Base-by-base conservation (phyloP, 352 stramenopile species). In the Globisporangium lucens region DNA sequence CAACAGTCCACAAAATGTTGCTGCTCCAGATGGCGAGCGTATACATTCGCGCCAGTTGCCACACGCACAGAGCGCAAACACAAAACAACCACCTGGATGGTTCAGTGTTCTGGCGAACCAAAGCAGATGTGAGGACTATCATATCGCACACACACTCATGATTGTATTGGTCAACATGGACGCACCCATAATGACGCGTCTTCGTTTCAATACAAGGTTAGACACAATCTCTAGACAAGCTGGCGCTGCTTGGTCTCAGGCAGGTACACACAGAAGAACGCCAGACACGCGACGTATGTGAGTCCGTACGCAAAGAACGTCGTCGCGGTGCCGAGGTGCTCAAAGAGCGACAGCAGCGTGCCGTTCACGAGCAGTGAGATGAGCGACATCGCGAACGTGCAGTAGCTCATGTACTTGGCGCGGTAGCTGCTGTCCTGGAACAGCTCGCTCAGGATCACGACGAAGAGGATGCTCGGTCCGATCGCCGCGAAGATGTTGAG, bases 341-440 rank as follows among this genome's bases (percentile, higher is more conserved):
- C 76, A 53, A 95, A 95, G 15, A 94, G 72, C 47, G 84, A 81
- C 15, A 95, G 77, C 76, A 95, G 74, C 53, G 85, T 83, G 51
- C 88, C 88, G 67, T 95, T 95, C 41, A 94, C 79, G 55, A 94
- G 75, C 61, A 94, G 73, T 61, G 88, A 94, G 58, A 94, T 86
- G 59, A 93, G 78, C 59, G 87, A 95, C 87, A 95, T 95, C 47
- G 85, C 72, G 69, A 95, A 95, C 47, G 87, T 95, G 68, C 87
- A 95, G 75, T 93, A 94, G 78, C 87, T 94, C 85, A 94, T 95
- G 80, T 91, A 94, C 24, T 76, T 72, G 30, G 87, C 87, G 22
- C 87, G 87, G 66, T 93, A 90, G 71, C 76, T 90, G 66, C 77
- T 89, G 76, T 93, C 81, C 56, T 88, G 82, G 65, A 95, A 95